Evolutionary conservation across 352 stramenopile genomes (phyloP), one percentile per base, ranked within the genome.

Genomic region (Blastocystis sp.): DNA sequence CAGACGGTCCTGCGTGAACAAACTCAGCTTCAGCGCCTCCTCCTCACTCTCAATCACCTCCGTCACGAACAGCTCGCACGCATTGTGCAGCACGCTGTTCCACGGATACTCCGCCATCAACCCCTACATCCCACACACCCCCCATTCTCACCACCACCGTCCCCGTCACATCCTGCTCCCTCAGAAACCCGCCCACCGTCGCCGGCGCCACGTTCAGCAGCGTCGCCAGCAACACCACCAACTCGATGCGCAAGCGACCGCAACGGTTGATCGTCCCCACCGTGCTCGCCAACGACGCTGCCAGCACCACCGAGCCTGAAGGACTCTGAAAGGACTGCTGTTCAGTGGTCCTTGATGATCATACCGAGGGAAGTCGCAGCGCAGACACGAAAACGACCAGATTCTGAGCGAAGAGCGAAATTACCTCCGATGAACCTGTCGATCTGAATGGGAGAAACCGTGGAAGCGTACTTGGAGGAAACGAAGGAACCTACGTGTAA

Each of bases 1-100:
- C n/a, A 71, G 32, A 27, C 32, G 7, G 9, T 8, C 14, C 59
- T 71, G 14, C 14, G 6, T 42, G 9, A 71, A 42, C n/a, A 71
- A 21, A 49, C 7, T n/a, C n/a, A 38, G 8, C 24, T 46, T 16
- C 59, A 71, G 36, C 14, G 21, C 8, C 14, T 44, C 14, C 4
- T 71, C 32, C 29, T 71, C 18, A 9, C 8, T 27, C 38, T n/a
- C 8, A 38, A 71, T 38, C 8, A 71, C 16, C n/a, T 71, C 59
- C 38, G 59, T 71, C 16, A 71, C 11, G 36, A 49, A 71, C 29
- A 71, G 11, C n/a, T 71, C 59, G 38, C 59, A 71, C 38, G 59
- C 59, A 71, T 71, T 71, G 59, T 71, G 59, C 14, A 71, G 59
- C 27, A 71, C 32, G n/a, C 59, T 71, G n/a, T 71, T 71, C 59